Evolutionary conservation across 805 yeast species (phyloP).

Genomic region (Kluyveromyces aestuarii): DNA sequence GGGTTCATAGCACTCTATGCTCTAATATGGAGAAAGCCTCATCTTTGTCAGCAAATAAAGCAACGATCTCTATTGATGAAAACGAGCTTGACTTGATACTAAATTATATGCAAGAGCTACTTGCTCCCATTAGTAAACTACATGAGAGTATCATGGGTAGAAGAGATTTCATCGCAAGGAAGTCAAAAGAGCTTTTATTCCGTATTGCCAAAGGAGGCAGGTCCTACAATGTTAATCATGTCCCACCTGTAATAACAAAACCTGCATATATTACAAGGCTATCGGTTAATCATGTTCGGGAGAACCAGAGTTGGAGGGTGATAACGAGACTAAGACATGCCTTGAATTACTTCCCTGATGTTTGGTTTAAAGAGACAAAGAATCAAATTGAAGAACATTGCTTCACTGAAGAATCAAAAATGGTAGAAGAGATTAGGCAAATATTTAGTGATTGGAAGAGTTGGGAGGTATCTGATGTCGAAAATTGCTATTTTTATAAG

Average conservation of each 20-base stretch:
- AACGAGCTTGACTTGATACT: neutral
- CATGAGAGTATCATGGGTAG: neutral
- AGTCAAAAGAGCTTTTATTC: slow-evolving; percentile 31
- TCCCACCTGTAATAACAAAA: slow-evolving; percentile 82
- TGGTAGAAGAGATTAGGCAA: slow-evolving; percentile 44
- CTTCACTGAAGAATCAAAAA: slow-evolving; percentile 42
- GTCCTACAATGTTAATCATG: slow-evolving; percentile 53
- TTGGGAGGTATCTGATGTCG: slow-evolving; percentile 74
- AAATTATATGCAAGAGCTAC: neutral
- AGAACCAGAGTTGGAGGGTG: slow-evolving; percentile 81
- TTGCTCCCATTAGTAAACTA: neutral
- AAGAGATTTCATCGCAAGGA: neutral
- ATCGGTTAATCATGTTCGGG: slow-evolving; percentile 63
- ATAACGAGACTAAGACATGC: slow-evolving; percentile 73
- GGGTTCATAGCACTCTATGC: neutral
- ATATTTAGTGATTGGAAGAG: slow-evolving; percentile 76
- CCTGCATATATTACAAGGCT: slow-evolving; percentile 78
- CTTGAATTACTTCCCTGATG: slow-evolving; percentile 43
- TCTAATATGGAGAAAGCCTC: neutral
- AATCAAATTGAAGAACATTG: slow-evolving; percentile 21
- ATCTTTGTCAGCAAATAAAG: neutral
- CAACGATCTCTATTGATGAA: neutral
- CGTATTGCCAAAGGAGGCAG: slow-evolving; percentile 40
- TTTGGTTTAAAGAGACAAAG: slow-evolving; percentile 37
- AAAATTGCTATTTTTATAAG: slow-evolving; percentile 46